Evolutionary conservation across 2,329 filamentous ascomycete species (phyloP).

Genomic region (Curvularia lunata): DNA sequence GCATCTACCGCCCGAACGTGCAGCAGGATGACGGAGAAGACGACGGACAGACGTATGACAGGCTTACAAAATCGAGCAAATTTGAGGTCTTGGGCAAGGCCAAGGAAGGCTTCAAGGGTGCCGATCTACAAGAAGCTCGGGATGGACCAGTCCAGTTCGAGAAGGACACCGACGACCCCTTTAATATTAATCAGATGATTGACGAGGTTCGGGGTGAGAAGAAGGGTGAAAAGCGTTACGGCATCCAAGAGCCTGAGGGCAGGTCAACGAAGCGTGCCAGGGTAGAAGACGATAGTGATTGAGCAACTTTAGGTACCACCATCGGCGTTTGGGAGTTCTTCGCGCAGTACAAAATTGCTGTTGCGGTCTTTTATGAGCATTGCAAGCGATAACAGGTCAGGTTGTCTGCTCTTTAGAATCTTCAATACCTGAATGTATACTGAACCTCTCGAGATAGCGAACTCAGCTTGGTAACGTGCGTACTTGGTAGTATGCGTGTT

Average conservation of each 20-base stretch:
- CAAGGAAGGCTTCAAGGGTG: slow-evolving; percentile 85
- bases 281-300: slow-evolving; percentile 71
- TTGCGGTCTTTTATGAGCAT: slow-evolving; percentile 10
- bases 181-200: slow-evolving; percentile 94
- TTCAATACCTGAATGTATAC: slow-evolving; percentile 2
- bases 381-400: slow-evolving; percentile 5
- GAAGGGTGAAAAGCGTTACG: slow-evolving; percentile 74
- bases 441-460: neutral
- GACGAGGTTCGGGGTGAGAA: slow-evolving; percentile 71
- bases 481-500: neutral
- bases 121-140: slow-evolving; percentile 79
- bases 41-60: slow-evolving; percentile 81
- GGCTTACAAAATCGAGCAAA: slow-evolving; percentile 82
- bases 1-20: slow-evolving; percentile 85
- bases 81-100: slow-evolving; percentile 89
- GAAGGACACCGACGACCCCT: slow-evolving; percentile 84
- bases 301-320: slow-evolving; percentile 4
- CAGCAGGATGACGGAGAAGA: slow-evolving; percentile 75
- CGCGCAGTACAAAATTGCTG: slow-evolving; percentile 3
- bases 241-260: slow-evolving; percentile 68
- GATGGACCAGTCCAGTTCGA: slow-evolving; percentile 97
- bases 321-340: slow-evolving; percentile 15
- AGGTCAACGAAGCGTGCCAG: slow-evolving; percentile 72
- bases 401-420: neutral
- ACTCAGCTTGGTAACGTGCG: neutral